These are phyloP conservation scores for Volutella citrinella DNA, from an alignment of 2,329 filamentous ascomycete species.

Conservation along the genomic window DNA sequence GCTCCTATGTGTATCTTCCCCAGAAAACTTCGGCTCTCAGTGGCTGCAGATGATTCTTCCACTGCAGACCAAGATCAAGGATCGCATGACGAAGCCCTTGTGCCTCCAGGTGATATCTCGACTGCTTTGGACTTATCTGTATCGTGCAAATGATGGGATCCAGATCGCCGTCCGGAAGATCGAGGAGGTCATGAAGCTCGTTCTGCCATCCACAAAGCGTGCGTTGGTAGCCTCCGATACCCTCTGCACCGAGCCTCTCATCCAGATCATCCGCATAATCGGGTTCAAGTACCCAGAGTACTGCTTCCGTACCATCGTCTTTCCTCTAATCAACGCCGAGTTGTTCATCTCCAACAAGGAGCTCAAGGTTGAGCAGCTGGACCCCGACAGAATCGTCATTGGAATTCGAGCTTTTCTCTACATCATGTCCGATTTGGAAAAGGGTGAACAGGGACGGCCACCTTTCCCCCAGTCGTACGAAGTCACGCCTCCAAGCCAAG, in stretches of 20 bases:
- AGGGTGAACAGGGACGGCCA: conserved; percentile 70
- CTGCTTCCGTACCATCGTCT: conserved; percentile 90
- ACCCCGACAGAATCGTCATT: conserved; percentile 96
- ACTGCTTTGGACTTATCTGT: conserved; percentile 91
- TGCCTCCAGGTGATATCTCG: conserved; percentile 88
- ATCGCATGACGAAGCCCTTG: conserved; percentile 72
- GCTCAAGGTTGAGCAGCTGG: conserved; percentile 83
- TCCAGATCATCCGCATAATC: conserved; percentile 91
- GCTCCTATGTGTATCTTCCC: conserved; percentile 81
- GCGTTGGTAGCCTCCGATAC: conserved; percentile 80
- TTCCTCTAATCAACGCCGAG: conserved; percentile 90
- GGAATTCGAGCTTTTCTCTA: conserved; percentile 91
- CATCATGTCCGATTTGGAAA: conserved; percentile 91
- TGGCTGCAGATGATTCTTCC: conserved; percentile 82
- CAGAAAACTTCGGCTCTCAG: conserved; percentile 78
- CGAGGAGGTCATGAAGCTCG: conserved; percentile 83
- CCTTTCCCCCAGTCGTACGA: conserved; percentile 76
- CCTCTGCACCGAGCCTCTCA: conserved; percentile 81
- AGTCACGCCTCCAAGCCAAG: conserved; percentile 35
- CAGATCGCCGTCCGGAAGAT: conserved; percentile 72
- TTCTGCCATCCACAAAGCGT: conserved; percentile 77
- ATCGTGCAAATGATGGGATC: conserved; percentile 71
- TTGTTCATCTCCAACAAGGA: conserved; percentile 75
- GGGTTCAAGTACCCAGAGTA: conserved; percentile 92
- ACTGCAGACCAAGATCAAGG: conserved; percentile 79